phyloP scores from a whole-genome alignment of 164 flowering plant genomes.

The Vitis cinerea region DNA sequence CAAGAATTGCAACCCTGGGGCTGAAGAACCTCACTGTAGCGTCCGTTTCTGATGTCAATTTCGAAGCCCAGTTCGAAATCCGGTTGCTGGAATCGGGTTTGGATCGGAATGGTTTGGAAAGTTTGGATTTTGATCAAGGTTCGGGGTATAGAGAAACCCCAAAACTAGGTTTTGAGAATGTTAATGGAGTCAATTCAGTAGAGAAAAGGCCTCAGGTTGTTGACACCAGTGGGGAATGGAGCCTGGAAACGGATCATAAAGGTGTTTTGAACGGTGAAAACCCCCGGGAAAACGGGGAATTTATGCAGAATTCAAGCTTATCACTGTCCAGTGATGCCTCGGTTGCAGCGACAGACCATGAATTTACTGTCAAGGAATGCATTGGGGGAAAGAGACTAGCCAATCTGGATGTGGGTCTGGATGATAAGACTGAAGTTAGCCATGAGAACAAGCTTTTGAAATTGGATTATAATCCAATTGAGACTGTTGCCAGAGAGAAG shows the following conservation, averaged over 20 bases:
- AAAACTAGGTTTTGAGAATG: not conserved
- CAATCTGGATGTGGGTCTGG: not conserved
- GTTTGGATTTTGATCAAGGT: constrained; percentile 5
- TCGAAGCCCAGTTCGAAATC: constrained; percentile 48
- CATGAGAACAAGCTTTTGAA: not conserved
- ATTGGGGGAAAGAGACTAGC: not conserved
- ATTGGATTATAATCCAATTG: not conserved
- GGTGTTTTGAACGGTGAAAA: not conserved
- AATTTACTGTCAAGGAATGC: not conserved
- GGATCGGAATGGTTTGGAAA: constrained; percentile 5
- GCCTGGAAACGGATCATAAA: not conserved
- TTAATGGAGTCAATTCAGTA: not conserved
- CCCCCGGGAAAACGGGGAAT: not conserved
- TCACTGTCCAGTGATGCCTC: not conserved
- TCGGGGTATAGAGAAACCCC: not conserved
- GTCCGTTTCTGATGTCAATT: constrained; percentile 57
- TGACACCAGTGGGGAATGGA: not conserved
- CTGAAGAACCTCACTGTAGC: constrained; percentile 52
- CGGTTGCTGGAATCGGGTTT: constrained; percentile 22
- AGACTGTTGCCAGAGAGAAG: not conserved
- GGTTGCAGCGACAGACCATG: not conserved
- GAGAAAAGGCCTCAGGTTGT: not conserved
- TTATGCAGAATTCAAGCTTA: not conserved
- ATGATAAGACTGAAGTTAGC: too few species aligned
- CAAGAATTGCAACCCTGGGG: constrained; percentile 69